phyloP scores from a whole-genome alignment of 129 eudicot genomes.

The Flaveria robusta region DNA sequence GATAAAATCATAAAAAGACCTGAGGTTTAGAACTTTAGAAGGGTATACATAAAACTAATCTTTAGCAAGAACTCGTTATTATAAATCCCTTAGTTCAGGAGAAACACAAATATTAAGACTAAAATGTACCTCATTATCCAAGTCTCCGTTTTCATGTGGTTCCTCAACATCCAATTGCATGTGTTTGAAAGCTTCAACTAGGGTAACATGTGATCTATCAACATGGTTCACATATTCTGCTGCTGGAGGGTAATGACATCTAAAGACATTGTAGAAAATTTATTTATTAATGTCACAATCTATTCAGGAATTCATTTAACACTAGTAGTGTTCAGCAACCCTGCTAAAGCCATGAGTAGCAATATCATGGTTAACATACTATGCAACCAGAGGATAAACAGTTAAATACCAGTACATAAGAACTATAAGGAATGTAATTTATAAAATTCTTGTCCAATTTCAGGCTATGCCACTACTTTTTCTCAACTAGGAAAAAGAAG shows the following conservation, averaged over 20 bases:
- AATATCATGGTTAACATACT: slow-evolving; percentile 10
- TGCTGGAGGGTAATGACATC: slow-evolving; percentile 84
- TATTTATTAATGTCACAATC: slow-evolving; percentile 2
- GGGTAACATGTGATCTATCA: slow-evolving; percentile 67
- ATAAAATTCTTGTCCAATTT: neutral
- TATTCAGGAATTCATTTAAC: neutral
- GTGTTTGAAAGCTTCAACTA: slow-evolving; percentile 79
- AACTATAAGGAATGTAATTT: neutral
- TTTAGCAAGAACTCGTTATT: neutral
- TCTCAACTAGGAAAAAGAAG: neutral
- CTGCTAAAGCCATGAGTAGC: neutral
- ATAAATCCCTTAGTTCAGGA: neutral
- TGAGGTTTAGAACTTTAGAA: neutral
- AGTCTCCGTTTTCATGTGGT: slow-evolving; percentile 77
- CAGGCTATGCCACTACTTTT: neutral
- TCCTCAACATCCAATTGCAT: slow-evolving; percentile 79
- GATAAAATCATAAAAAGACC: neutral
- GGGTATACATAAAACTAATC: no score
- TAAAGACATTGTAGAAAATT: slow-evolving; percentile 28
- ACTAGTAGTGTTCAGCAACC: neutral
- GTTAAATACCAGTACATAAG: neutral
- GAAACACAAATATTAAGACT: neutral
- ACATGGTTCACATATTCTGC: slow-evolving; percentile 68
- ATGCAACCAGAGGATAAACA: neutral
- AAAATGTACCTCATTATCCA: slow-evolving; percentile 62